Percentiles rank a stretch among this genome's conserved stretches.
These are phyloP conservation scores for Kurtzmaniella fragi DNA, from an alignment of 805 yeast genomes.

Conservation along the genomic window DNA sequence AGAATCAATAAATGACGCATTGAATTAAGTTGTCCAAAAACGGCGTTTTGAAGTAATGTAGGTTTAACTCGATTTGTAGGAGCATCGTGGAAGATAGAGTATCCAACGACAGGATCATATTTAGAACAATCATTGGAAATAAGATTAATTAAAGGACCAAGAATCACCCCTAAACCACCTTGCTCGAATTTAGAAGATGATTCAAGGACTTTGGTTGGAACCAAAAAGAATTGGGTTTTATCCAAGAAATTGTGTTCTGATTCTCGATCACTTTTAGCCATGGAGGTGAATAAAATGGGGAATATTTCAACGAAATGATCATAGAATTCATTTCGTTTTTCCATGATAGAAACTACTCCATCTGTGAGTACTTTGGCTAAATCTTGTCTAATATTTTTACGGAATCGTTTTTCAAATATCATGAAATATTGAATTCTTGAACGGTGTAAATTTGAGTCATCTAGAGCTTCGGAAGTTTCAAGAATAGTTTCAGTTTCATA, in stretches of 20 bases:
- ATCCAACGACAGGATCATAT: conserved; percentile 29
- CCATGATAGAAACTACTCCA: conserved; percentile 46
- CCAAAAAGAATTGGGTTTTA: conserved; percentile 39
- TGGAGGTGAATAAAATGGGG: conserved; percentile 43
- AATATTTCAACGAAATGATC: conserved; percentile 51
- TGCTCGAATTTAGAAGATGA: conserved; percentile 28
- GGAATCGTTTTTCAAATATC: conserved; percentile 54
- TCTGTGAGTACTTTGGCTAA: conserved; percentile 51
- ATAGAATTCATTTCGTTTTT: conserved; percentile 44
- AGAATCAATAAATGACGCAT: conserved; percentile 21
- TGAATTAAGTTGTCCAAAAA: conserved; percentile 20
- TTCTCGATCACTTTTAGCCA: conserved; percentile 49
- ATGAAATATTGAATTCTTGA: conserved; percentile 58
- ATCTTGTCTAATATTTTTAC: conserved; percentile 45
- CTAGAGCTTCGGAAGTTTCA: background rate
- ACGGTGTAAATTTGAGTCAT: conserved; percentile 15
- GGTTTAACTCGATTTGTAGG: conserved; percentile 13
- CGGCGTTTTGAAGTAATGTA: conserved; percentile 19
- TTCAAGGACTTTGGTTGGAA: conserved; percentile 36
- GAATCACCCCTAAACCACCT: conserved; percentile 36
- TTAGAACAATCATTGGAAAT: conserved; percentile 38
- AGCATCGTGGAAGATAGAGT: conserved; percentile 24
- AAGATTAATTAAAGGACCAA: conserved; percentile 43
- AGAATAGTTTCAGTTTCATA: conserved; percentile 9
- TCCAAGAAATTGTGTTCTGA: conserved; percentile 33